These are phyloP conservation scores for Lepidium sativum DNA, from an alignment of 345 rosid species.

Conservation along the genomic window DNA sequence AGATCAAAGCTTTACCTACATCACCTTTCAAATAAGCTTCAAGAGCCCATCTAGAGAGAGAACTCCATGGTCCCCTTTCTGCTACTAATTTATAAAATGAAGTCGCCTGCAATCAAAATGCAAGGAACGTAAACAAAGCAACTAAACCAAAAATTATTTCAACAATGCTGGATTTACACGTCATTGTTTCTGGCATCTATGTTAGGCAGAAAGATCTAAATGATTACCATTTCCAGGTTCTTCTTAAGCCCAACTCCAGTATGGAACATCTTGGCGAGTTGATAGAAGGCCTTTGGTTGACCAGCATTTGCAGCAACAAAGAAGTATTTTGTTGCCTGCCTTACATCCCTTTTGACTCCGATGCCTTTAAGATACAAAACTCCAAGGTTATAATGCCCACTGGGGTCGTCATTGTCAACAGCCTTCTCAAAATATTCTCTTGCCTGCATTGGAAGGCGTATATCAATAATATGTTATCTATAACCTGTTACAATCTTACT, in stretches of 20 bases:
- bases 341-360: constrained; percentile 86
- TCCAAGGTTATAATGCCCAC: constrained; percentile 95
- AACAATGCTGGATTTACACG: not conserved
- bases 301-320: constrained; percentile 84
- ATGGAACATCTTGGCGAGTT: constrained; percentile 97
- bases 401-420: constrained; percentile 63
- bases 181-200: not conserved
- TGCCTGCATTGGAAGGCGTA: constrained; percentile 48
- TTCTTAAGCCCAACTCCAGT: constrained; percentile 90
- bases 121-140: not conserved
- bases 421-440: constrained; percentile 94
- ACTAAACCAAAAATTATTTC: not conserved
- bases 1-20: constrained; percentile 75
- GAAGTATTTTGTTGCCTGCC: constrained; percentile 62
- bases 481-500: not conserved
- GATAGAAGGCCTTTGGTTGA: constrained; percentile 96
- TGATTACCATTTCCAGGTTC: constrained; percentile 60
- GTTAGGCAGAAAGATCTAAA: not conserved
- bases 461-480: not conserved
- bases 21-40: constrained; percentile 94
- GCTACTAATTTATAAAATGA: constrained; percentile 89
- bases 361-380: constrained; percentile 84
- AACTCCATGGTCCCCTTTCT: constrained; percentile 98
- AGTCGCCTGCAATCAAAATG: constrained; percentile 60
- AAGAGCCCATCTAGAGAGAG: constrained; percentile 96